A percentile compares a stretch with the other conserved stretches of the same genome.
Conservation (phyloP, 2,329 filamentous ascomycete genomes). For the Colletotrichum destructivum region DNA sequence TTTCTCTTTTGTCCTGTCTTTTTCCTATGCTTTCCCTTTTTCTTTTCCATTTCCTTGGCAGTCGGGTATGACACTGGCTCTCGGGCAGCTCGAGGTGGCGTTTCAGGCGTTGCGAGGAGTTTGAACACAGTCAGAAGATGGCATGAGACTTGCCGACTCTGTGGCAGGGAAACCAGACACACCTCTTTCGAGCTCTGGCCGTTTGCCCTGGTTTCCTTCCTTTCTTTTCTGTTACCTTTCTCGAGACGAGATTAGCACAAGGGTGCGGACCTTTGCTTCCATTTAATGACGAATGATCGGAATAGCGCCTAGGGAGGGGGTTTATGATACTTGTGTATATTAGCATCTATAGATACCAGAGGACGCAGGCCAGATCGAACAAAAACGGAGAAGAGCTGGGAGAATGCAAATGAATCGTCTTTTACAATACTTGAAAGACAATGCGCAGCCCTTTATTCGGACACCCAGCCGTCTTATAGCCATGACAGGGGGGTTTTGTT, state of each 20-base stretch:
- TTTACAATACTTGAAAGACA: not conserved
- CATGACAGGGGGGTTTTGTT: not conserved
- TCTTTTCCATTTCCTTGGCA: conserved; percentile 21
- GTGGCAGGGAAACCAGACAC: not conserved
- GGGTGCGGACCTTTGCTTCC: conserved; percentile 7
- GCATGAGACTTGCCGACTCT: not conserved
- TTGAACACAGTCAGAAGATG: not conserved
- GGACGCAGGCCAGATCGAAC: conserved; percentile 13
- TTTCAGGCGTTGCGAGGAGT: conserved; percentile 24
- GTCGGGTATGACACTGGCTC: conserved; percentile 3
- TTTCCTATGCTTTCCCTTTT: conserved; percentile 10
- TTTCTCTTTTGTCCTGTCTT: not conserved
- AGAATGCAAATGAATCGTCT: not conserved
- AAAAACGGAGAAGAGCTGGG: not conserved
- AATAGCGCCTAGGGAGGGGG: conserved; percentile 10
- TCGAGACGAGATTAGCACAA: conserved; percentile 14
- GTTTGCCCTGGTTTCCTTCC: conserved; percentile 16
- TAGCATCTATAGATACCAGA: conserved; percentile 44
- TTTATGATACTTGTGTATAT: conserved; percentile 31
- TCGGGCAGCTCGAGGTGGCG: conserved; percentile 21
- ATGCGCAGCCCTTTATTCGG: not conserved
- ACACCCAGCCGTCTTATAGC: not conserved
- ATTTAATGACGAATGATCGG: conserved; percentile 31
- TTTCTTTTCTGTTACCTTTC: conserved; percentile 10
- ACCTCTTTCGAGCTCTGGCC: not conserved